phyloP scores from a whole-genome alignment of 2,329 filamentous ascomycete genomes.

The Penicillium italicum region DNA sequence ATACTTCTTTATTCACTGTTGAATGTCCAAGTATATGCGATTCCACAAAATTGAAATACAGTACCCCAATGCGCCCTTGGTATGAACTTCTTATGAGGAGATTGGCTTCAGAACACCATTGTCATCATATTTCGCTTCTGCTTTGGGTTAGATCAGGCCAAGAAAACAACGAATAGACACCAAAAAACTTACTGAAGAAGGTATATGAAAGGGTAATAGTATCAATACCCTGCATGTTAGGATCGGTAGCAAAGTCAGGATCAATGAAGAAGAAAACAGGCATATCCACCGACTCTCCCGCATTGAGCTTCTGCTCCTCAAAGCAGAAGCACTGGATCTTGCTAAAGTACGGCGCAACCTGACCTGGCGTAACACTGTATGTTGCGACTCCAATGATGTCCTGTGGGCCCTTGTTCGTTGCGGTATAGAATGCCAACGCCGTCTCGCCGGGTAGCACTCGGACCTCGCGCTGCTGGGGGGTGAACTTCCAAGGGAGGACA shows the following conservation, averaged over 20 bases:
- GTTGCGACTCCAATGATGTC: constrained; percentile 98
- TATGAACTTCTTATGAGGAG: constrained; percentile 30
- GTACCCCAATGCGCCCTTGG: background rate
- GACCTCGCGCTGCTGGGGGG: constrained; percentile 93
- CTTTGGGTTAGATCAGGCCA: constrained; percentile 25
- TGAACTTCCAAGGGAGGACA: constrained; percentile 94
- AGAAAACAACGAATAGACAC: background rate
- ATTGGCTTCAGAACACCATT: constrained; percentile 66
- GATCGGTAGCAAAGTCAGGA: constrained; percentile 85
- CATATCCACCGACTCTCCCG: constrained; percentile 98
- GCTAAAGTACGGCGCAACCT: constrained; percentile 96
- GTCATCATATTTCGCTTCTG: constrained; percentile 80
- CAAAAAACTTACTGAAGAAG: constrained; percentile 84
- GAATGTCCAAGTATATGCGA: background rate
- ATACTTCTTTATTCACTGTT: background rate
- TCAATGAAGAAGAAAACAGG: constrained; percentile 99
- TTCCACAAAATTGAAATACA: background rate
- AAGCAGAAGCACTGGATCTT: constrained; percentile 99
- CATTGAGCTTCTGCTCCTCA: constrained; percentile 89
- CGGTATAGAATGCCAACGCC: constrained; percentile 94
- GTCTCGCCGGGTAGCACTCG: constrained; percentile 94
- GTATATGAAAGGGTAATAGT: constrained; percentile 96
- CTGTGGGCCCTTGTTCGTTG: constrained; percentile 80
- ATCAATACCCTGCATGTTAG: constrained; percentile 90
- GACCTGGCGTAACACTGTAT: constrained; percentile 92